A percentile compares a stretch with the other conserved stretches of the same genome.
These are phyloP conservation scores for Kickxella alabastrina DNA, from an alignment of 192 early-diverging fungal species.

Conservation along the genomic window DNA sequence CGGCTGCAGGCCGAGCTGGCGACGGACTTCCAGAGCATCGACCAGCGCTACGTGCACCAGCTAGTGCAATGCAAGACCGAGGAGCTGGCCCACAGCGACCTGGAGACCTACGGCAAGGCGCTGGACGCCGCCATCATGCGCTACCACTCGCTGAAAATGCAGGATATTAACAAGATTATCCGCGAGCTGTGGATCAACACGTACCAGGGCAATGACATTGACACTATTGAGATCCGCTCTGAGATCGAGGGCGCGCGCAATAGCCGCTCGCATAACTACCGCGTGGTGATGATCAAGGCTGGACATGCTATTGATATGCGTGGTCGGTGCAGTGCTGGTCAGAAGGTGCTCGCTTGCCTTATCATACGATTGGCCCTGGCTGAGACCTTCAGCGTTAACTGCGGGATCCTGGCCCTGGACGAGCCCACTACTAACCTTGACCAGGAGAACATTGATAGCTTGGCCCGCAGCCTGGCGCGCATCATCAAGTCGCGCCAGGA, in stretches of 20 bases:
- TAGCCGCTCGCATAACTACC: conserved; percentile 83
- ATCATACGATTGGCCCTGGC: conserved; percentile 95
- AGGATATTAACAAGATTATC: conserved; percentile 95
- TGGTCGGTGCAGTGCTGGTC: conserved; percentile 93
- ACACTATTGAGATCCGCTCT: conserved; percentile 91
- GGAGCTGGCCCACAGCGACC: conserved; percentile 73
- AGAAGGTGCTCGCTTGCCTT: conserved; percentile 93
- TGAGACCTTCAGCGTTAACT: conserved; percentile 89
- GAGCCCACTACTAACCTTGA: conserved; percentile 99
- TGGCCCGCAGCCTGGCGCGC: conserved; percentile 73
- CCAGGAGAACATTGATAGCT: conserved; percentile 75
- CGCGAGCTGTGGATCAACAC: conserved; percentile 95
- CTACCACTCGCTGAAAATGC: conserved; percentile 93
- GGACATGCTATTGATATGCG: conserved; percentile 87
- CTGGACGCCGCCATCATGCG: conserved; percentile 83
- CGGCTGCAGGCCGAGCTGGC: conserved; percentile 59
- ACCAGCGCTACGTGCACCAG: conserved; percentile 62
- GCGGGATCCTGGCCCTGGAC: conserved; percentile 91
- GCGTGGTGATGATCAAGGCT: conserved; percentile 91
- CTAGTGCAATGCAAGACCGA: conserved; percentile 71
- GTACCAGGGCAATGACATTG: conserved; percentile 94
- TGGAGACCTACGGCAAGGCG: conserved; percentile 82
- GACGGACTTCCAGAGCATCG: conserved; percentile 74
- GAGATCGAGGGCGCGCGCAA: conserved; percentile 70
- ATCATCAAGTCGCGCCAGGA: conserved; percentile 75